These are phyloP conservation scores for Naumovozyma dairenensis DNA, from an alignment of 805 yeast species.

Conservation along the genomic window DNA sequence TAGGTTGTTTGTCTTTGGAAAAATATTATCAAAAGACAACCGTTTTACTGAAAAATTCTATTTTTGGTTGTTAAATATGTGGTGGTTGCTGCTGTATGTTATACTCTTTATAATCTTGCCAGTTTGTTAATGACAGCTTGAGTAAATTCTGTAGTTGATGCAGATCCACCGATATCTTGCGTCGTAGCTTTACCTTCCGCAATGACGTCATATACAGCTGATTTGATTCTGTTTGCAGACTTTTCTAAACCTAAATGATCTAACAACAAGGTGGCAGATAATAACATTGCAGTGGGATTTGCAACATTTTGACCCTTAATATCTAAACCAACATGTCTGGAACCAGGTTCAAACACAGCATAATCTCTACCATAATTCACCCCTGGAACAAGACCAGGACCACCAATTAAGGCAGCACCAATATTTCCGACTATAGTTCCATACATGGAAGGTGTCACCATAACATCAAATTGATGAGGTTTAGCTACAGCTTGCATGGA, in stretches of 20 bases:
- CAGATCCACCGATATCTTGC: conserved; percentile 82
- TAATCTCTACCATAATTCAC: conserved; percentile 96
- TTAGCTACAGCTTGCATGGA: conserved; percentile 98
- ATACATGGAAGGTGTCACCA: conserved; percentile 96
- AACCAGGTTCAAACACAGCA: conserved; percentile 98
- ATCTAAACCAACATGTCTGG: conserved; percentile 98
- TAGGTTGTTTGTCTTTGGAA: no score
- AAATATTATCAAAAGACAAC: no score
- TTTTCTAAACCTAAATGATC: conserved; percentile 88
- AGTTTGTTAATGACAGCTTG: conserved; percentile 76
- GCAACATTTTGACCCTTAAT: conserved; percentile 91
- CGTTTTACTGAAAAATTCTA: no score
- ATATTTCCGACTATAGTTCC: conserved; percentile 96
- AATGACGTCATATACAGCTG: conserved; percentile 82
- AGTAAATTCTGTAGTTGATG: conserved; percentile 90
- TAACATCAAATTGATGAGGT: conserved; percentile 96
- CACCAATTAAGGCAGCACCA: conserved; percentile 92
- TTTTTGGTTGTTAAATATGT: no score
- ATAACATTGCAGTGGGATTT: conserved; percentile 95
- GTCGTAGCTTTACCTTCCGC: conserved; percentile 83
- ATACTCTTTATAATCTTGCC: conserved; percentile 8
- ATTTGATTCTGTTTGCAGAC: conserved; percentile 76
- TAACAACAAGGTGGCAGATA: conserved; percentile 83
- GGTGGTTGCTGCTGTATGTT: no score
- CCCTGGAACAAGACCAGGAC: conserved; percentile 98